Base-by-base conservation (phyloP, 805 yeast species). In the Clavispora santaluciae region DNA sequence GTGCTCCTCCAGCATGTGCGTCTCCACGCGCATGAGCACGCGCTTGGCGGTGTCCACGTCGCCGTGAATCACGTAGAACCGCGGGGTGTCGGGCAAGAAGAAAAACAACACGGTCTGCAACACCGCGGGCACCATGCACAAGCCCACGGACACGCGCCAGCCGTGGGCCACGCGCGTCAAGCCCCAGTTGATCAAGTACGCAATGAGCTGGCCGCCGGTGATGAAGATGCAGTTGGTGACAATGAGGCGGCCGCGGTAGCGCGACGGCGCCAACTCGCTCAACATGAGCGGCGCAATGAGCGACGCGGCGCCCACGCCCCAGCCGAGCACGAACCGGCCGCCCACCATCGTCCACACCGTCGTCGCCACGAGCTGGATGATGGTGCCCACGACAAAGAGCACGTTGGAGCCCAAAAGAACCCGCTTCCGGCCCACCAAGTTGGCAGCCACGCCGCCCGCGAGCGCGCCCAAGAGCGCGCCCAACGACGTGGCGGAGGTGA, bases 291-390 rank as follows among this genome's bases (percentile, higher is more conserved):
- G 99, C n/a, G 98, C 88, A 41, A 88, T 83, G 40, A 91, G 70
- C 2, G 97, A 89, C 1, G 97, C 98, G 41, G 86, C 76, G 51
- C 99, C 99, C 21, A 91, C 97, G 53, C 96, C 98, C 63, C 86
- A 86, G 13, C 99, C 99, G 83, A 93, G 86, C 36, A 91, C 71
- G 50, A 93, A 83, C 60, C 98, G 76, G 33, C 98, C 99, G 11
- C 68, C 81, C 48, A 87, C 82, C 98, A 91, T 91, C 34, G 84
- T 81, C 95, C 96, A 87, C 44, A 88, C 82, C 4, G 81, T 70
- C 40, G 78, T 76, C 7, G 97, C 79, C 22, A 83, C 86, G 43
- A 93, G 78, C 67, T 91, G 99, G 44, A 90, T 68, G 33, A 78
- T 75, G 16, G 95, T 87, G 44, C 99, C 99, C 28, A 86, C 68